Base-by-base conservation (phyloP, 352 stramenopile species). In the Phytophthora rubi region DNA sequence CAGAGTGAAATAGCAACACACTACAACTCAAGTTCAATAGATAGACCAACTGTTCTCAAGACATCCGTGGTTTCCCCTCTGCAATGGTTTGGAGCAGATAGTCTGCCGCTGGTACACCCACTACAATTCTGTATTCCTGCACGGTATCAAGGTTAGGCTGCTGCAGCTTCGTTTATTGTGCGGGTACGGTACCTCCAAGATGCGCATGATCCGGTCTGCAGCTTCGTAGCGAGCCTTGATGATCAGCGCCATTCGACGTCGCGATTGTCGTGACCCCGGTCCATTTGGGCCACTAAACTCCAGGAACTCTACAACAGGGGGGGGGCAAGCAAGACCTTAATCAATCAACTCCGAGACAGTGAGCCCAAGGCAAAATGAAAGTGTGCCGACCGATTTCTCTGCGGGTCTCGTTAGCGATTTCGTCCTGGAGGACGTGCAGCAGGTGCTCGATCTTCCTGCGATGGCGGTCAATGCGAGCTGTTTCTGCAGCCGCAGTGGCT, bases 141-240 rank as follows among this genome's bases (percentile, higher is more conserved):
- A 70, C 18, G 8, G 37, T 60, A 33, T 7, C 4, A 6, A 10
- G 32, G 12, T 45, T 33, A 62, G 28, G 2, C 33, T 6, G 10
- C 23, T 18, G 28, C 33, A 45, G 16, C 15, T 26, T 9, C 32
- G 7, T 35, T 35, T 39, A 2, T 3, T 55, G 21, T 44, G 23
- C 47, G 53, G 18, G 32, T 28, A 52, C 39, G n/a, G 32, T 52
- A 92, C 84, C 79, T 93, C 81, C 18, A 93, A 77, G 39, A 93
- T 91, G 5, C 83, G 79, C 85, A 93, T 93, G 65, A 91, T 82
- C n/a, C 83, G 77, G 59, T 93, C 83, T 21, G 83, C 80, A 37
- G 85, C 71, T 58, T 91, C 85, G 52, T 86, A 90, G 3, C 85
- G 80, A n/a, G 85, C 76, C 51, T 86, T 85, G 16, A 81, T 61